Percentiles rank a stretch among this genome's conserved stretches.
phyloP scores from a whole-genome alignment of 2,329 filamentous ascomycete species.

The Ophiostoma triangulosporum region DNA sequence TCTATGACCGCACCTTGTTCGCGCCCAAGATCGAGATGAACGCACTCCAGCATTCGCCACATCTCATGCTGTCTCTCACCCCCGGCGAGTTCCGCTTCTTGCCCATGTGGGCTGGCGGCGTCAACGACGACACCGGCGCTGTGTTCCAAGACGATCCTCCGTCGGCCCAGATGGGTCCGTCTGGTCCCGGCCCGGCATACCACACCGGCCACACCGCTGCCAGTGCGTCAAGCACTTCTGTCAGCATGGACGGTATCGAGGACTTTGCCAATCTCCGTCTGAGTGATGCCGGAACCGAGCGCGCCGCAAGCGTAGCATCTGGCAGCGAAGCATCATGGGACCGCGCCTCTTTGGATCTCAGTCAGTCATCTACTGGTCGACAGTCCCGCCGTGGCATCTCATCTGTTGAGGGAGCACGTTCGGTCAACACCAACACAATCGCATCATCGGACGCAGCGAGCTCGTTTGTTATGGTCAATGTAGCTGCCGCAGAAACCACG shows the following conservation, averaged over 20 bases:
- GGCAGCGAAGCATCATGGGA: neutral
- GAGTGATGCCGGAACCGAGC: neutral
- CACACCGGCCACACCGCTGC: slow-evolving; percentile 24
- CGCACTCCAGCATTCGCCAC: slow-evolving; percentile 22
- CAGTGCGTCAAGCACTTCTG: neutral
- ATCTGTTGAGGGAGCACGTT: neutral
- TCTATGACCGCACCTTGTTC: neutral
- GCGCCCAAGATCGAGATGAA: neutral
- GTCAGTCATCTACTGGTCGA: neutral
- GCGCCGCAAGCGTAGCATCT: neutral
- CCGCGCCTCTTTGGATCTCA: neutral
- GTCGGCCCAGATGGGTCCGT: slow-evolving; percentile 29
- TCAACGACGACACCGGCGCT: slow-evolving; percentile 36
- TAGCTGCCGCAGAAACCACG: too few relatives aligned
- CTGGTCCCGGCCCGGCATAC: slow-evolving; percentile 32
- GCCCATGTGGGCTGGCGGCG: slow-evolving; percentile 50
- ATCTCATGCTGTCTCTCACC: slow-evolving; percentile 38
- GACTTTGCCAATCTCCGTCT: neutral
- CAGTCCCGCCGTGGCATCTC: neutral
- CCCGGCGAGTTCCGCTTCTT: slow-evolving; percentile 47
- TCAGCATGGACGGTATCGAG: neutral
- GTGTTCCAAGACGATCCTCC: slow-evolving; percentile 32
- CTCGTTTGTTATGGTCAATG: neutral
- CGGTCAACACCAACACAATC: neutral
- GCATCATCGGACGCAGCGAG: neutral